Percentiles rank a stretch among this genome's conserved stretches.
Conservation (phyloP, 768 basidiomycete species). For the Dacryopinax primogenitus region DNA sequence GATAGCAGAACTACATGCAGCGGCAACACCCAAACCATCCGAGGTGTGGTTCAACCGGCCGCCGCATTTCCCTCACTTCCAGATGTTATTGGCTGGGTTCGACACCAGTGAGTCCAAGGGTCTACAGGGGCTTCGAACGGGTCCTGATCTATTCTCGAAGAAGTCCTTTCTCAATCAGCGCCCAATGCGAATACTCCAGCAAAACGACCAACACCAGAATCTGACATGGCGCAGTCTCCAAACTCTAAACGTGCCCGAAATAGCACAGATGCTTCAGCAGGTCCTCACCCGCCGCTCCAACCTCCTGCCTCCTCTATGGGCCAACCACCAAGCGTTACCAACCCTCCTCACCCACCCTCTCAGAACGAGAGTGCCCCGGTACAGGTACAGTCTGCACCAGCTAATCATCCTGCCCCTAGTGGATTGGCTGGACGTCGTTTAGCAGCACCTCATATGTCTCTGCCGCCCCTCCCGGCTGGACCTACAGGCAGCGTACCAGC, state of each 20-base stretch:
- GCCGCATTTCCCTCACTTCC: not conserved
- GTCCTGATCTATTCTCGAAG: not conserved
- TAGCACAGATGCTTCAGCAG: not conserved
- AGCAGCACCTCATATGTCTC: not conserved
- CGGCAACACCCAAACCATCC: not conserved
- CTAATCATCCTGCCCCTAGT: not conserved
- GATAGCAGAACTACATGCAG: not conserved
- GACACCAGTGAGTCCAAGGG: not conserved
- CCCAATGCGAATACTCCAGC: not conserved
- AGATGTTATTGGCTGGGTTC: not conserved
- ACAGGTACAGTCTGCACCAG: not conserved
- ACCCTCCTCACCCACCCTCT: not conserved
- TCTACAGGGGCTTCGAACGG: not conserved
- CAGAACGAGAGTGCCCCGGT: not conserved
- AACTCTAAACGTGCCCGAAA: not conserved
- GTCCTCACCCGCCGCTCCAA: not conserved
- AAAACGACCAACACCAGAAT: constrained; percentile 1
- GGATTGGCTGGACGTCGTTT: not conserved
- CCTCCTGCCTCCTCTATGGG: not conserved
- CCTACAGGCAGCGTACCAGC: not conserved
- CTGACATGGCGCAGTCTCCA: not conserved
- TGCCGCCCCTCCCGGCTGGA: constrained; percentile 4
- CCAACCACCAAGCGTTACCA: not conserved
- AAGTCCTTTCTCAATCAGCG: not conserved
- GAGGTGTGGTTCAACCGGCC: not conserved